A percentile compares a stretch with the other conserved stretches of the same genome.
Evolutionary conservation across 768 basidiomycete species (phyloP).

Genomic region (Lentinula raphanica): DNA sequence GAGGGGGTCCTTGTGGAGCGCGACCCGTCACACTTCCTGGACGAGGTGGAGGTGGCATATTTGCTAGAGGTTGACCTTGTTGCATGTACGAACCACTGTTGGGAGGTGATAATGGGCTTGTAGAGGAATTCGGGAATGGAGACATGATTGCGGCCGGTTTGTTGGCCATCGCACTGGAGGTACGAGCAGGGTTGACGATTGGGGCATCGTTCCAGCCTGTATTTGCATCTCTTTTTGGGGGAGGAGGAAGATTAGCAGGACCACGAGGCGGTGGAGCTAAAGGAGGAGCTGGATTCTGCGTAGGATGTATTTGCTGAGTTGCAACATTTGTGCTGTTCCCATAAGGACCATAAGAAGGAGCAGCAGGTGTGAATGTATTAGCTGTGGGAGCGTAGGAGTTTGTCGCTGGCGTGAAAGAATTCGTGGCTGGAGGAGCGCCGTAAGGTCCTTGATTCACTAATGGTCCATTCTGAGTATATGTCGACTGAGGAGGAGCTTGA

Average conservation of each 20-base stretch:
- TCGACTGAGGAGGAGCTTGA: background rate
- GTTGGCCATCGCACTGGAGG: slow-evolving; percentile 40
- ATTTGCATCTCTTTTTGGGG: slow-evolving; percentile 57
- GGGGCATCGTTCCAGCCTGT: slow-evolving; percentile 95
- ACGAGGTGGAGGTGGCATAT: slow-evolving; percentile 52
- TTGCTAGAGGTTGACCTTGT: slow-evolving; percentile 20
- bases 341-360: slow-evolving; percentile 24
- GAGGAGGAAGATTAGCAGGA: slow-evolving; percentile 32
- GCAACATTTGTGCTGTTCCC: slow-evolving; percentile 14
- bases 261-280: slow-evolving; percentile 40
- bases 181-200: slow-evolving; percentile 38
- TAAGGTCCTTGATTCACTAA: background rate
- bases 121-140: slow-evolving; percentile 75
- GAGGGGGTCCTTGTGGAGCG: slow-evolving; percentile 31
- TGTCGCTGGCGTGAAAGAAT: slow-evolving; percentile 9
- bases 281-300: slow-evolving; percentile 32
- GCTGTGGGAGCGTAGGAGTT: background rate
- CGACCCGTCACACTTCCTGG: slow-evolving; percentile 56
- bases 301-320: slow-evolving; percentile 27
- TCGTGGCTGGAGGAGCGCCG: background rate
- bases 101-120: slow-evolving; percentile 30
- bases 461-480: background rate
- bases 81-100: slow-evolving; percentile 20
- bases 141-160: slow-evolving; percentile 76
- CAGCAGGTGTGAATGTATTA: slow-evolving; percentile 4